Conservation (phyloP, 768 basidiomycete species). For the Mycena amicta region DNA sequence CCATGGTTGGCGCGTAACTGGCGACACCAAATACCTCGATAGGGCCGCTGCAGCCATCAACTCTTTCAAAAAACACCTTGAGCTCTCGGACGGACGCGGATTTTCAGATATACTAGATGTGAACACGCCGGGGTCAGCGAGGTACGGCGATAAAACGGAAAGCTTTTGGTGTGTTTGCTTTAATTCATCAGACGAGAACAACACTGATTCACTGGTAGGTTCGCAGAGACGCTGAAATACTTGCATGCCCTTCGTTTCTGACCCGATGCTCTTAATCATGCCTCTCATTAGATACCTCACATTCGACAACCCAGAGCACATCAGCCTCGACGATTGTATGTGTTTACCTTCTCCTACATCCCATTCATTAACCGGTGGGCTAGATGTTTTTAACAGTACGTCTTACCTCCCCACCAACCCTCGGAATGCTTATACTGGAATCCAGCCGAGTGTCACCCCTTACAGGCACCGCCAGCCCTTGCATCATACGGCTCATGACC, state of each 20-base stretch:
- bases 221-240: conserved; percentile 17
- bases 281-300: conserved; percentile 46
- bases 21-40: conserved; percentile 49
- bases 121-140: conserved; percentile 15
- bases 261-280: background rate
- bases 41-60: conserved; percentile 43
- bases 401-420: too few species aligned
- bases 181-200: conserved; percentile 41
- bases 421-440: too few species aligned
- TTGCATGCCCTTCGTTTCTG: conserved; percentile 23
- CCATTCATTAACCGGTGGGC: background rate
- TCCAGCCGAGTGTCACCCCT: background rate
- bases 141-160: conserved; percentile 43
- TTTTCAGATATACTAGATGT: conserved; percentile 47
- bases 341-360: background rate
- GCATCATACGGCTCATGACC: background rate
- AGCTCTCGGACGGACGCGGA: conserved; percentile 19
- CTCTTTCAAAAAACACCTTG: conserved; percentile 45
- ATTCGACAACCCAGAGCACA: conserved; percentile 50
- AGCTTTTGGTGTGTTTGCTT: conserved; percentile 51
- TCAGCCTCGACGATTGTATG: conserved; percentile 51
- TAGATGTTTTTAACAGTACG: conserved; percentile 2
- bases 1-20: conserved; percentile 56
- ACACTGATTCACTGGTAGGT: background rate
- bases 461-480: background rate